Evolutionary conservation across 768 basidiomycete genomes (phyloP).

Genomic region (Termitomyces sp.): DNA sequence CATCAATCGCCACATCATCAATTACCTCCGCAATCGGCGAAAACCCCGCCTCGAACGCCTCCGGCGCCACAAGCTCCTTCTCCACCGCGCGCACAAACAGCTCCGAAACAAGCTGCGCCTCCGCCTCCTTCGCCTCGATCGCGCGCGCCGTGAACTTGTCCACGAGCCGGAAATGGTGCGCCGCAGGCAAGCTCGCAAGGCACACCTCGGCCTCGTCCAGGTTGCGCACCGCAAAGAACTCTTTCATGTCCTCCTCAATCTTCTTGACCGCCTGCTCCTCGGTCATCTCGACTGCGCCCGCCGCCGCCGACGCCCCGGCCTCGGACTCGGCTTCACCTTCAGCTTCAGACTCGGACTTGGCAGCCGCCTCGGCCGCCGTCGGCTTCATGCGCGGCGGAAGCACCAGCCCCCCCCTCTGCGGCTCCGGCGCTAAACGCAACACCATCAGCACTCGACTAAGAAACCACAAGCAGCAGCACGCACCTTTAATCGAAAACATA

Average conservation of each 20-base stretch:
- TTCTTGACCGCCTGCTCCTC: conserved; percentile 67
- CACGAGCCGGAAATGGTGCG: conserved; percentile 61
- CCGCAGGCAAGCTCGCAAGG: conserved; percentile 67
- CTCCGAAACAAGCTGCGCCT: conserved; percentile 77
- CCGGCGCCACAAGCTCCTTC: conserved; percentile 53
- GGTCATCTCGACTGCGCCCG: conserved; percentile 52
- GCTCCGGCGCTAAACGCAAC: conserved; percentile 20
- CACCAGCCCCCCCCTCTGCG: background rate
- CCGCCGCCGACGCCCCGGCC: conserved; percentile 34
- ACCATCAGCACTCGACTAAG: background rate
- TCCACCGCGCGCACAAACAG: conserved; percentile 63
- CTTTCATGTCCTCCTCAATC: conserved; percentile 78
- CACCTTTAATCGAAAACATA: conserved; percentile 90
- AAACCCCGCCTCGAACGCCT: conserved; percentile 74
- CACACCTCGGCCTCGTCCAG: conserved; percentile 86
- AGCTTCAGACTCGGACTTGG: conserved; percentile 22
- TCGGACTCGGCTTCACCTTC: conserved; percentile 39
- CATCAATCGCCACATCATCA: conserved; percentile 88
- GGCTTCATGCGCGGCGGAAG: background rate
- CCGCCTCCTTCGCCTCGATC: conserved; percentile 77
- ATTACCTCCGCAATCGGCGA: conserved; percentile 63
- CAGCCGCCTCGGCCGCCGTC: background rate
- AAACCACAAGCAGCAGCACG: too few relatives aligned
- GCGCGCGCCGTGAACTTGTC: conserved; percentile 70
- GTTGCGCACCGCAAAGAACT: conserved; percentile 85